Conservation (phyloP, 129 eudicot species). For the Flaveria bidentis region DNA sequence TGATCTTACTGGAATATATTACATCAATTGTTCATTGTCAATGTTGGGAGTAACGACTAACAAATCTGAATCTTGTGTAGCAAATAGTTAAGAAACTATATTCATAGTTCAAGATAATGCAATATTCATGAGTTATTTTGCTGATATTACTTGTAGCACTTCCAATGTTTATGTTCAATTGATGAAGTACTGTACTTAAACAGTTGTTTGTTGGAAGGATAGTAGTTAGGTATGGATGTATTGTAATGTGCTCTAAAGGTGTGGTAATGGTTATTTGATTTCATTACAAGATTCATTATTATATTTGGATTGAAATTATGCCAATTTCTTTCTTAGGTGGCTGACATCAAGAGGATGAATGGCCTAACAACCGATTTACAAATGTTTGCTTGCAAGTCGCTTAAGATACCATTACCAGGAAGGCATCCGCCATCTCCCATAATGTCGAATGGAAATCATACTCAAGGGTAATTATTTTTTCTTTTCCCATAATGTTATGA, state of each 20-base stretch:
- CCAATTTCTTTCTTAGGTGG: slow-evolving; percentile 49
- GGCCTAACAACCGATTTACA: slow-evolving; percentile 79
- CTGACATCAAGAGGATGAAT: slow-evolving; percentile 83
- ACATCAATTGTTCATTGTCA: neutral
- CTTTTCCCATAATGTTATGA: neutral
- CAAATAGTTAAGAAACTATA: neutral
- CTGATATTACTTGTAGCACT: slow-evolving; percentile 1
- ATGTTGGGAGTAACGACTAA: neutral
- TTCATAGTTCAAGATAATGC: neutral
- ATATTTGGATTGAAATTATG: slow-evolving; percentile 2
- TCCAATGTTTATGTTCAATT: neutral
- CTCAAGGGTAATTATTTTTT: slow-evolving; percentile 47
- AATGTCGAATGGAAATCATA: slow-evolving; percentile 53
- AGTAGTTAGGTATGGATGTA: neutral
- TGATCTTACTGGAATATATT: neutral
- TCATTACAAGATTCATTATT: neutral
- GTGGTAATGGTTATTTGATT: neutral
- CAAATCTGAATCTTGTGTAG: neutral
- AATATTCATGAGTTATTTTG: neutral
- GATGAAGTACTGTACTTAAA: neutral
- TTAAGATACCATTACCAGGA: slow-evolving; percentile 84
- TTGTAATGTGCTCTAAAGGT: neutral
- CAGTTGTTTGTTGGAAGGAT: neutral
- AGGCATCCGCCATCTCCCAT: slow-evolving; percentile 80
- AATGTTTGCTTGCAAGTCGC: slow-evolving; percentile 87